A percentile compares a stretch with the other conserved stretches of the same genome.
These are phyloP conservation scores for Urtica urens DNA, from an alignment of 306 rosid species.

Conservation along the genomic window DNA sequence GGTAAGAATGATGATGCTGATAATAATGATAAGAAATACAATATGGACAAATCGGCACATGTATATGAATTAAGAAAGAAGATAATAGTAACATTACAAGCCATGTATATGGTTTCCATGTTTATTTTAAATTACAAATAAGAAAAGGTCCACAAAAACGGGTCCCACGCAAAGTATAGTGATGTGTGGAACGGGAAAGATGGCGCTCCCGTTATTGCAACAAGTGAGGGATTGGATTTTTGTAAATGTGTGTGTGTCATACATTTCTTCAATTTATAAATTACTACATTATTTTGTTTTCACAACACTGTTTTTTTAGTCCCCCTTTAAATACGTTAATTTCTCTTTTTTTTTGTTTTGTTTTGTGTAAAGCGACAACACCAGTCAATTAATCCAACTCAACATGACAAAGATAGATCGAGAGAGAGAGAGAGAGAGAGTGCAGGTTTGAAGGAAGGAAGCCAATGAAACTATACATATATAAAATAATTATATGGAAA, in stretches of 20 bases:
- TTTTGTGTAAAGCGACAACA: slow-evolving; percentile 15
- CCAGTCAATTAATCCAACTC: slow-evolving; percentile 39
- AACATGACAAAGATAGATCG: slow-evolving; percentile 30
- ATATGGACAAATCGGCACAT: too few relatives aligned
- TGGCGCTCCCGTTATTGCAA: slow-evolving; percentile 24
- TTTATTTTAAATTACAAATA: not conserved
- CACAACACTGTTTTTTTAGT: too few relatives aligned
- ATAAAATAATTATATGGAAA: not conserved
- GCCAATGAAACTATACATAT: not conserved
- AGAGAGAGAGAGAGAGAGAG: slow-evolving; percentile 9
- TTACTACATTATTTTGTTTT: too few relatives aligned
- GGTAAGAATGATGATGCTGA: too few relatives aligned
- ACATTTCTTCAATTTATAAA: slow-evolving; percentile 20
- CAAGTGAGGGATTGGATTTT: slow-evolving; percentile 15
- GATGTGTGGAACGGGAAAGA: slow-evolving; percentile 1
- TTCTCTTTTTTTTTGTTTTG: not conserved
- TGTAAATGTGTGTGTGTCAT: slow-evolving; percentile 27
- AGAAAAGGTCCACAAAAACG: not conserved
- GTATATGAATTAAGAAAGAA: too few relatives aligned
- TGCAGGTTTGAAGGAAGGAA: not conserved
- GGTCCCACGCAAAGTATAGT: slow-evolving; percentile 1
- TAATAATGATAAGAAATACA: too few relatives aligned
- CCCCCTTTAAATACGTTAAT: not conserved
- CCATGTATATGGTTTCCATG: not conserved
- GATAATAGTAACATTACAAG: not conserved